A percentile compares a stretch with the other conserved stretches of the same genome.
phyloP scores from a whole-genome alignment of 2,329 filamentous ascomycete species.

The Ophiostoma sp. region DNA sequence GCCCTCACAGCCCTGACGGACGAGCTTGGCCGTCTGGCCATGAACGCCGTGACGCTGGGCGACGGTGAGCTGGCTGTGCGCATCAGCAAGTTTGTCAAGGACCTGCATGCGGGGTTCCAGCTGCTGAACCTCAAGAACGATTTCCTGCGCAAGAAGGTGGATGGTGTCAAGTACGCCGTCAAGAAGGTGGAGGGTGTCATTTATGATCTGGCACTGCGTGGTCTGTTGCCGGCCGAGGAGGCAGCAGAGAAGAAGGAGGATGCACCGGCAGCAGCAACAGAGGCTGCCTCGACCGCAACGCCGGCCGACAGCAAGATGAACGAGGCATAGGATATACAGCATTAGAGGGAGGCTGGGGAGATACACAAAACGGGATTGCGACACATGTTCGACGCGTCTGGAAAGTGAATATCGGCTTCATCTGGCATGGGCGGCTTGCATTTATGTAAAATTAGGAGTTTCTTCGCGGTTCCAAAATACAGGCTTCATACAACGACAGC shows the following conservation, averaged over 20 bases:
- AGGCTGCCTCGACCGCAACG: background rate
- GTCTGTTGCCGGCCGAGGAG: conserved; percentile 62
- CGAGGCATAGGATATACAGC: conserved; percentile 9
- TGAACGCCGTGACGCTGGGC: conserved; percentile 90
- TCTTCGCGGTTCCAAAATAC: background rate
- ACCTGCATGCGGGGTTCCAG: conserved; percentile 94
- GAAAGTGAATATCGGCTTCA: background rate
- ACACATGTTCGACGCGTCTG: background rate
- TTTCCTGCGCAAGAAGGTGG: conserved; percentile 78
- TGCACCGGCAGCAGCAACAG: background rate
- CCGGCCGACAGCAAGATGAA: conserved; percentile 27
- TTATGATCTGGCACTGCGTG: conserved; percentile 87
- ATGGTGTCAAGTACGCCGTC: conserved; percentile 94
- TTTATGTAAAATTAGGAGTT: background rate
- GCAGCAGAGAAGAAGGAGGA: conserved; percentile 20
- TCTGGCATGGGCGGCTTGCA: background rate
- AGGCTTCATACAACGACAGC: background rate
- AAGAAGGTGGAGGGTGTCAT: conserved; percentile 99
- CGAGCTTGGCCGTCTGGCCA: conserved; percentile 85
- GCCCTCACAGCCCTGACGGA: conserved; percentile 84
- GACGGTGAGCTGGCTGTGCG: conserved; percentile 83
- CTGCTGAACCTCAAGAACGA: conserved; percentile 98
- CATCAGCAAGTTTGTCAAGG: conserved; percentile 91
- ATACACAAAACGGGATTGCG: background rate
- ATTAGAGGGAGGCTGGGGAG: background rate